These are phyloP conservation scores for Ailanthus altissimus DNA, from an alignment of 345 rosid species.

Conservation along the genomic window DNA sequence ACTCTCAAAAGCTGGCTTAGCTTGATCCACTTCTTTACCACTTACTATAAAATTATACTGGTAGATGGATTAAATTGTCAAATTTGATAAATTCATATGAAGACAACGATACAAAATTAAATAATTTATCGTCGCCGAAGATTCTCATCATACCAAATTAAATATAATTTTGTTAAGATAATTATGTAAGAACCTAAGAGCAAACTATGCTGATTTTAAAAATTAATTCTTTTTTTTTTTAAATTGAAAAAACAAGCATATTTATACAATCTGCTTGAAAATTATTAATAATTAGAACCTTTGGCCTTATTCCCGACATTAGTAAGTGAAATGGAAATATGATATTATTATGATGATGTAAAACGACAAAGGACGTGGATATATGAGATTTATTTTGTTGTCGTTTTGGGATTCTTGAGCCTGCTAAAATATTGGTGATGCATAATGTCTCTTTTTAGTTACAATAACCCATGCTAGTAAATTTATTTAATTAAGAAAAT, in stretches of 20 bases:
- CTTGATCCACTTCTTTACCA: slow-evolving; percentile 13
- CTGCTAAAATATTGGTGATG: slow-evolving; percentile 11
- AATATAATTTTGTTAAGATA: neutral
- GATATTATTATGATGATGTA: neutral
- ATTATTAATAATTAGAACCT: neutral
- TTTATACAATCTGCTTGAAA: too few species aligned
- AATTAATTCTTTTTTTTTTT: too few species aligned
- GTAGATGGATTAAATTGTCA: neutral
- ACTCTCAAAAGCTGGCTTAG: too few species aligned
- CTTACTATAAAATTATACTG: neutral
- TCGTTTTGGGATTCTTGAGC: slow-evolving; percentile 35
- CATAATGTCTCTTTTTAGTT: neutral
- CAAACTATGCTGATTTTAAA: neutral
- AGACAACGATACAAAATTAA: slow-evolving; percentile 17
- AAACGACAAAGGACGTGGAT: slow-evolving; percentile 18
- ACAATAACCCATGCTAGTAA: neutral
- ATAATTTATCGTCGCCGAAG: slow-evolving; percentile 14
- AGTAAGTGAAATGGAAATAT: neutral
- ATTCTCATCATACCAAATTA: slow-evolving; percentile 7
- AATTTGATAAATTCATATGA: neutral
- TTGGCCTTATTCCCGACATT: slow-evolving; percentile 14
- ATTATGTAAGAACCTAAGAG: neutral
- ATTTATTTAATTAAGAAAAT: neutral
- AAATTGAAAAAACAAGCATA: too few species aligned
- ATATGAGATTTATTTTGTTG: slow-evolving; percentile 9